phyloP scores from a whole-genome alignment of 2,329 filamentous ascomycete genomes.

The Fusarium anguioides region DNA sequence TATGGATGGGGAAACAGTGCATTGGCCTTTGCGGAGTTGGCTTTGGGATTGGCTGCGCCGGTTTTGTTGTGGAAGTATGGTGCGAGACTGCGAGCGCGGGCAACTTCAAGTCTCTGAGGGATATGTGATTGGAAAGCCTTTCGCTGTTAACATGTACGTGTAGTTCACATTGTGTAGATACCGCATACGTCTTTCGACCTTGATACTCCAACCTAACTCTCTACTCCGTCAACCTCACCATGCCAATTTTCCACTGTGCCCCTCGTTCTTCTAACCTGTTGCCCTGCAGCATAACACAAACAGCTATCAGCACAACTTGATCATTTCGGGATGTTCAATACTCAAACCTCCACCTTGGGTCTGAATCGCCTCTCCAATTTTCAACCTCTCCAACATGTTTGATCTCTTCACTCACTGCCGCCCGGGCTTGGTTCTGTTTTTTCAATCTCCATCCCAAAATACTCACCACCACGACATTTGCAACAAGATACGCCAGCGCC shows the following conservation, averaged over 20 bases:
- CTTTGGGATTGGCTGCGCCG: slow-evolving; percentile 50
- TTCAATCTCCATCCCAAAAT: slow-evolving; percentile 65
- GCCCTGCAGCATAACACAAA: no score
- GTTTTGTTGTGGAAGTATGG: slow-evolving; percentile 57
- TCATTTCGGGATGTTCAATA: slow-evolving; percentile 41
- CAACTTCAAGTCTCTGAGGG: slow-evolving; percentile 3
- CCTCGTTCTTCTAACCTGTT: no score
- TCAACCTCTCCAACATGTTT: slow-evolving; percentile 61
- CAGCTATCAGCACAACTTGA: no score
- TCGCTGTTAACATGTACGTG: no score
- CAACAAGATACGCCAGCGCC: slow-evolving; percentile 71
- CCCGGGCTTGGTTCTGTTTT: slow-evolving; percentile 67
- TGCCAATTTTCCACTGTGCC: no score
- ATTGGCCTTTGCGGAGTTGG: slow-evolving; percentile 54
- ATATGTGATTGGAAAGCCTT: fast-evolving
- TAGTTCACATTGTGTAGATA: no score
- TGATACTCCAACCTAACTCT: no score
- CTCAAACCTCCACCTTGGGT: slow-evolving; percentile 74
- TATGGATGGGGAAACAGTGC: slow-evolving; percentile 55
- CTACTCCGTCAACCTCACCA: no score
- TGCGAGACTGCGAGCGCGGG: slow-evolving; percentile 43
- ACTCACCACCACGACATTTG: slow-evolving; percentile 65
- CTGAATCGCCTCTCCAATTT: slow-evolving; percentile 71
- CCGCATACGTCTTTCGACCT: no score
- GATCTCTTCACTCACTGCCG: slow-evolving; percentile 55